Percentiles rank a stretch among this genome's conserved stretches.
Conservation (phyloP, 768 basidiomycete genomes). For the Holtermannia corniformis region DNA sequence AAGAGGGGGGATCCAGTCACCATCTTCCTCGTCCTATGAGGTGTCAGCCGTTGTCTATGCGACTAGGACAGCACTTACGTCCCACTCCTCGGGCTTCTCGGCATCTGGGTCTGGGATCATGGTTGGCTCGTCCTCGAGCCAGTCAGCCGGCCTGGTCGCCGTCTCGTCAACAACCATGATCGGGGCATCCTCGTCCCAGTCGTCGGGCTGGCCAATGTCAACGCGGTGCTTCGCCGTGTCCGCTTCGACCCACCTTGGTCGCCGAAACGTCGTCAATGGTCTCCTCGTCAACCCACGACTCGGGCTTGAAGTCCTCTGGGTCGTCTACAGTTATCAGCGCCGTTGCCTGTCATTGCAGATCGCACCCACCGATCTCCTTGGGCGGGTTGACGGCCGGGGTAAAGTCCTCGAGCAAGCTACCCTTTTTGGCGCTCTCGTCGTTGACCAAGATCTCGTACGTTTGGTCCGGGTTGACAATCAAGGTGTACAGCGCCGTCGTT, state of each 20-base stretch:
- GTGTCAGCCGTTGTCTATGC: neutral
- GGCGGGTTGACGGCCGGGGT: constrained; percentile 84
- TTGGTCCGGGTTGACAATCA: constrained; percentile 85
- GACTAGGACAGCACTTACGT: constrained; percentile 40
- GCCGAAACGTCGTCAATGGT: constrained; percentile 78
- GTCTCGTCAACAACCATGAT: constrained; percentile 81
- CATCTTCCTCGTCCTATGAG: constrained; percentile 78
- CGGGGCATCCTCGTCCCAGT: constrained; percentile 97
- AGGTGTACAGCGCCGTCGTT: constrained; percentile 86
- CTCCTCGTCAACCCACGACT: constrained; percentile 82
- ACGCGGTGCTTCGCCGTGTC: neutral
- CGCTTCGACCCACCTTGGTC: constrained; percentile 57
- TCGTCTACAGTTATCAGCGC: constrained; percentile 53
- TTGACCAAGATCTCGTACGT: constrained; percentile 88
- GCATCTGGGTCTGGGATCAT: constrained; percentile 72
- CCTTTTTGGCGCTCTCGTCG: constrained; percentile 66
- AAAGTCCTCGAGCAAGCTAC: constrained; percentile 86
- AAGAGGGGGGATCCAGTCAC: constrained; percentile 91
- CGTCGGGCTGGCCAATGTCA: constrained; percentile 56
- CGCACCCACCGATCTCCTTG: constrained; percentile 56
- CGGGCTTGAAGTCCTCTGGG: constrained; percentile 79
- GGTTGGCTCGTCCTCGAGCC: constrained; percentile 81
- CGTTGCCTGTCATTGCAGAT: neutral
- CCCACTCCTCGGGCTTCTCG: constrained; percentile 98
- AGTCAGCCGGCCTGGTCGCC: constrained; percentile 83